Conservation (phyloP, 108 stramenopile genomes). For the Craspedostauros australis region DNA sequence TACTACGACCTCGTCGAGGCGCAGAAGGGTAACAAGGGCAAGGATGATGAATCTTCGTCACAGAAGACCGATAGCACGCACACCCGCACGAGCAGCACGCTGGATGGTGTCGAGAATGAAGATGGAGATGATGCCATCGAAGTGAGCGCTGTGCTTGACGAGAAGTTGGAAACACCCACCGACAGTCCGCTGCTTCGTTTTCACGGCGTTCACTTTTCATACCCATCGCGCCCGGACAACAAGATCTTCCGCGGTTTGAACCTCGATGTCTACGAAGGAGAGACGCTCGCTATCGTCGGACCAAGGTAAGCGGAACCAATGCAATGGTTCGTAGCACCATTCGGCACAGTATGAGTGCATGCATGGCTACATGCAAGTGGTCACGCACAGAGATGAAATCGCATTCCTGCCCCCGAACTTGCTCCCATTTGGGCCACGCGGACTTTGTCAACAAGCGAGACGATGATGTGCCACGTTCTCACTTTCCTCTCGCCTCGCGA, state of each 20-base stretch:
- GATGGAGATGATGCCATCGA: no score
- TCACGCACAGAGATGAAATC: no score
- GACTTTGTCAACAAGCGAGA: no score
- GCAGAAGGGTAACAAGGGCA: constrained; percentile 18
- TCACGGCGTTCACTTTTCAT: constrained; percentile 67
- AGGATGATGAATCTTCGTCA: not conserved
- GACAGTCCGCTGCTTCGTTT: constrained; percentile 18
- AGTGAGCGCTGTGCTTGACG: not conserved
- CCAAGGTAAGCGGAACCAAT: no score
- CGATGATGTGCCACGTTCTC: no score
- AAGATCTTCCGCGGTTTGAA: constrained; percentile 45
- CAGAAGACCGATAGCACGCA: not conserved
- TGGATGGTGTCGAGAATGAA: no score
- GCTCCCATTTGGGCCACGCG: no score
- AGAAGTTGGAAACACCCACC: not conserved
- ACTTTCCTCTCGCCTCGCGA: not conserved
- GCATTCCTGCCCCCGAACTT: no score
- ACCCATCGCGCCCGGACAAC: constrained; percentile 64
- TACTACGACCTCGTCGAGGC: constrained; percentile 37
- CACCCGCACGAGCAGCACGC: constrained; percentile 1
- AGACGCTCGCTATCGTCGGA: constrained; percentile 74
- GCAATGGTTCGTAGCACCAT: no score
- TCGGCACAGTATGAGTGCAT: no score
- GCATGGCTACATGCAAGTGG: no score
- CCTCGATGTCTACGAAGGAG: constrained; percentile 43